A percentile compares a stretch with the other conserved stretches of the same genome.
Conservation (phyloP, 2,329 filamentous ascomycete species). For the Aspergillus floridensis region DNA sequence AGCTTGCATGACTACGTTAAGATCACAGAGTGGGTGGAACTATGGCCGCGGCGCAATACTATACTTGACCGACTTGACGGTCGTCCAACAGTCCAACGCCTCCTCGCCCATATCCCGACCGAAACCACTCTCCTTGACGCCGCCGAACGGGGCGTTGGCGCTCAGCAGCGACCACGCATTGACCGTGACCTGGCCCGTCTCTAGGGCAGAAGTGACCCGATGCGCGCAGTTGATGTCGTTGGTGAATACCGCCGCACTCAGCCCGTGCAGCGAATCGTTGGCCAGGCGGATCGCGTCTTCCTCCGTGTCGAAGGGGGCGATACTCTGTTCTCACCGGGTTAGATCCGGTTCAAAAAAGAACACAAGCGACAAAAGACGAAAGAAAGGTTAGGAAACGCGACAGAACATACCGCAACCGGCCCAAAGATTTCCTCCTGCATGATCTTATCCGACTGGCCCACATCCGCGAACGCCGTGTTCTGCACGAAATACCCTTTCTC, state of each 20-base stretch:
- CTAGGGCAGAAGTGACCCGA: conserved; percentile 21
- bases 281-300: conserved; percentile 56
- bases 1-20: neutral
- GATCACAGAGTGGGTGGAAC: too few relatives aligned
- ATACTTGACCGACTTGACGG: neutral
- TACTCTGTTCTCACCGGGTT: conserved; percentile 31
- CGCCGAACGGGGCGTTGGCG: conserved; percentile 27
- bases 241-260: conserved; percentile 29
- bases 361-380: neutral
- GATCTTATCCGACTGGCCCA: conserved; percentile 47
- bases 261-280: conserved; percentile 49
- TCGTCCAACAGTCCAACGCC: neutral
- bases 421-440: conserved; percentile 59
- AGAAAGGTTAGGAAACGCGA: too few relatives aligned
- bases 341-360: too few relatives aligned
- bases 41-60: neutral
- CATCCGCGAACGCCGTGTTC: conserved; percentile 56
- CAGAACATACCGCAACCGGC: conserved; percentile 46
- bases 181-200: conserved; percentile 27
- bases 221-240: conserved; percentile 25
- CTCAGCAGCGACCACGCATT: conserved; percentile 28
- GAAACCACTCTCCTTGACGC: conserved; percentile 29
- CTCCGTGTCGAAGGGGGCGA: conserved; percentile 59
- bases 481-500: conserved; percentile 61
- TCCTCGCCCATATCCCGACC: conserved; percentile 23